phyloP scores from a whole-genome alignment of 2,329 filamentous ascomycete genomes.

The Ophiostoma piceae region DNA sequence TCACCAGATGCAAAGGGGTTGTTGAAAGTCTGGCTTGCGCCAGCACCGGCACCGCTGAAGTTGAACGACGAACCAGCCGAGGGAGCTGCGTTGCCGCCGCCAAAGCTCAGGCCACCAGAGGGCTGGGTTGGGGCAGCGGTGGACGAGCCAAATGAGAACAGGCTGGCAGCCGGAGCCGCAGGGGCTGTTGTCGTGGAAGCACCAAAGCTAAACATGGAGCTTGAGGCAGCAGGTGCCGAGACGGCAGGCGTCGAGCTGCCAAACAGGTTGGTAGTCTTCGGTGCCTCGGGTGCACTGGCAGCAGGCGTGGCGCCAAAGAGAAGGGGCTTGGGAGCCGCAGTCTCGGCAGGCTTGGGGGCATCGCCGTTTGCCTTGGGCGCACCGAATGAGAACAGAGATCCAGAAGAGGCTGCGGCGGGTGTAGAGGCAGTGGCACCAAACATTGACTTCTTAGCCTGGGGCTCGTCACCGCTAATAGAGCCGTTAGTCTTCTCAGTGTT shows the following conservation, averaged over 20 bases:
- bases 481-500: conserved; percentile 26
- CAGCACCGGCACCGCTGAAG: conserved; percentile 33
- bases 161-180: background rate
- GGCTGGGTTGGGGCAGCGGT: background rate
- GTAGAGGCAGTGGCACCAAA: conserved; percentile 27
- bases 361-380: conserved; percentile 21
- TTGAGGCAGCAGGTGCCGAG: background rate
- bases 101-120: conserved; percentile 21
- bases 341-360: conserved; percentile 11
- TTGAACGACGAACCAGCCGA: conserved; percentile 36
- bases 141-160: conserved; percentile 24
- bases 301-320: conserved; percentile 33
- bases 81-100: conserved; percentile 23
- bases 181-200: conserved; percentile 10
- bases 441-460: conserved; percentile 30
- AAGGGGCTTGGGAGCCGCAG: conserved; percentile 26
- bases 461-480: conserved; percentile 17
- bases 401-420: conserved; percentile 12
- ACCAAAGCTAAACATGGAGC: conserved; percentile 24
- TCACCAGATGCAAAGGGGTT: conserved; percentile 37
- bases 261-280: background rate
- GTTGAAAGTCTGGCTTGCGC: conserved; percentile 34
- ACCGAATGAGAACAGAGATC: conserved; percentile 24
- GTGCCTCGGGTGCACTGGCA: background rate
- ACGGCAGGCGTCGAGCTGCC: conserved; percentile 14